Conservation (phyloP, 2,329 filamentous ascomycete genomes). For the Emericellopsis cladophorae region DNA sequence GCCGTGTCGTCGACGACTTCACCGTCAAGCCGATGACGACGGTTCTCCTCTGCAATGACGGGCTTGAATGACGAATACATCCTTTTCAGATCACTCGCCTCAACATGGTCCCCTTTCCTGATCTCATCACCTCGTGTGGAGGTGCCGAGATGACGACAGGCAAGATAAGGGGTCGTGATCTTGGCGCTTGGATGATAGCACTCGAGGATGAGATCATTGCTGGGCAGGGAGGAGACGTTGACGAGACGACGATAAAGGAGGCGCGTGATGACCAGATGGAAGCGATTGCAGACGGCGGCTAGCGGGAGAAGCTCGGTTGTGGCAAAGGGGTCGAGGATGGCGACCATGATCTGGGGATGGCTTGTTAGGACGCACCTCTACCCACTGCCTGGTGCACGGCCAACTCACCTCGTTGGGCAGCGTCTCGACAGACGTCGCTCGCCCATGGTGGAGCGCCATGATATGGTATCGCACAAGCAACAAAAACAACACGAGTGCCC, state of each 20-base stretch:
- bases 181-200: conserved; percentile 64
- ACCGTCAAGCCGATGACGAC: conserved; percentile 10
- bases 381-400: background rate
- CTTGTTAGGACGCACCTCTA: background rate
- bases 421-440: background rate
- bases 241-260: conserved; percentile 54
- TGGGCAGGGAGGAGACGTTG: conserved; percentile 10
- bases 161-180: conserved; percentile 53
- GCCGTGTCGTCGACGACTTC: conserved; percentile 29
- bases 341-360: conserved; percentile 32
- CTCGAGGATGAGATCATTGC: conserved; percentile 58
- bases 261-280: conserved; percentile 49
- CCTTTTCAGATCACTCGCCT: conserved; percentile 28
- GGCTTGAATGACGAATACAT: conserved; percentile 64
- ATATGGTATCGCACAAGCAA: too few relatives aligned
- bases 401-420: conserved; percentile 1
- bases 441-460: too few relatives aligned
- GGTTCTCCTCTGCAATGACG: conserved; percentile 39
- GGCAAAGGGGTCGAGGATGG: conserved; percentile 32
- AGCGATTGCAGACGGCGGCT: conserved; percentile 45
- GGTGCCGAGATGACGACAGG: conserved; percentile 54
- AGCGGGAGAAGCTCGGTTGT: conserved; percentile 42
- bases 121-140: conserved; percentile 8
- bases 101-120: conserved; percentile 3
- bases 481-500: too few relatives aligned